These are phyloP conservation scores for Coleophoma cylindrospora DNA, from an alignment of 2,329 filamentous ascomycete genomes.

Conservation along the genomic window DNA sequence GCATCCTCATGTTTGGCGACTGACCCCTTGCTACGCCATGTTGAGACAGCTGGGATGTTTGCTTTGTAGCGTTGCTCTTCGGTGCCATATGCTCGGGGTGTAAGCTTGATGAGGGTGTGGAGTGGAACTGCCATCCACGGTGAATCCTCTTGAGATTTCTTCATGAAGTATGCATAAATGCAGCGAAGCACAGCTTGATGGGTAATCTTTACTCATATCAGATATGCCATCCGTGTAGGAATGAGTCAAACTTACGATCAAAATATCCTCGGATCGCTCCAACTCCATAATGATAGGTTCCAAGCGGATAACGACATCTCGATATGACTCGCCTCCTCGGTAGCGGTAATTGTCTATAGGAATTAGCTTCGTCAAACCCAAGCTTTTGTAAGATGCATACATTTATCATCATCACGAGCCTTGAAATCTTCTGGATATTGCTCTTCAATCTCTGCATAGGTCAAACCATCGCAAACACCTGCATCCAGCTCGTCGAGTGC, in stretches of 20 bases:
- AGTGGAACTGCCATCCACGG: slow-evolving; percentile 99
- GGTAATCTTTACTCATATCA: slow-evolving; percentile 46
- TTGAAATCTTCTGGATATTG: slow-evolving; percentile 90
- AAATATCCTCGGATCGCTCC: slow-evolving; percentile 90
- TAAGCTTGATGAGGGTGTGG: slow-evolving; percentile 94
- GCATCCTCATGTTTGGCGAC: slow-evolving; percentile 75
- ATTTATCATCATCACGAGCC: slow-evolving; percentile 96
- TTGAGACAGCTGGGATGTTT: slow-evolving; percentile 92
- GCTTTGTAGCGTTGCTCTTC: slow-evolving; percentile 84
- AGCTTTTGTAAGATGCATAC: background rate
- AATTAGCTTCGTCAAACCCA: background rate
- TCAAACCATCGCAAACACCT: slow-evolving; percentile 93
- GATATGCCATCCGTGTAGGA: background rate
- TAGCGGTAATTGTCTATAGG: slow-evolving; percentile 89
- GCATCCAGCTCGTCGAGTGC: slow-evolving; percentile 95
- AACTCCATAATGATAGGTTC: slow-evolving; percentile 99
- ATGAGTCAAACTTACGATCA: slow-evolving; percentile 53
- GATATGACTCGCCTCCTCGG: slow-evolving; percentile 83
- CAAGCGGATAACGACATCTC: slow-evolving; percentile 93
- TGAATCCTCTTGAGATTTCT: slow-evolving; percentile 84
- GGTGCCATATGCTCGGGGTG: slow-evolving; percentile 89
- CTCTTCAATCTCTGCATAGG: slow-evolving; percentile 81
- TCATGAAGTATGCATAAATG: slow-evolving; percentile 99
- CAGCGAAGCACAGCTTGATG: slow-evolving; percentile 95
- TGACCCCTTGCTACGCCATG: slow-evolving; percentile 90